phyloP scores from a whole-genome alignment of 768 basidiomycete species.

The Sporobolomyces phaffii region DNA sequence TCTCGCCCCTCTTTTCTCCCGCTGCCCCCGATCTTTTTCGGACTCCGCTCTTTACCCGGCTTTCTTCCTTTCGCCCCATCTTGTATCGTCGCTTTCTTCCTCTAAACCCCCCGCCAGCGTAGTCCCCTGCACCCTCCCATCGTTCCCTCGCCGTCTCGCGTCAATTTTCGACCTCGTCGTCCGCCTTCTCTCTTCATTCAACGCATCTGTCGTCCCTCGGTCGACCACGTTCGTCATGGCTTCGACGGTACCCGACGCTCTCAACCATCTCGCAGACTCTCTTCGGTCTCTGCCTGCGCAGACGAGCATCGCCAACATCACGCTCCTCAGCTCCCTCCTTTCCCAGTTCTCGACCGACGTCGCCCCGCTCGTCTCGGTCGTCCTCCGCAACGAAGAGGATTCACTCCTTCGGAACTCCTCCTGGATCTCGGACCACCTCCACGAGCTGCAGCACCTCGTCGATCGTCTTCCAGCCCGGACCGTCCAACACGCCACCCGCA shows the following conservation, averaged over 20 bases:
- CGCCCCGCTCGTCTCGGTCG: not conserved
- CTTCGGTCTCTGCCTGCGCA: not conserved
- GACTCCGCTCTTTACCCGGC: not conserved
- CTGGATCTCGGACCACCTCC: constrained; percentile 6
- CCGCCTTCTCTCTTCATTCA: not conserved
- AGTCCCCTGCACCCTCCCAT: no score
- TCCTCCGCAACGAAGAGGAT: not conserved
- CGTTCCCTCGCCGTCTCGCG: no score
- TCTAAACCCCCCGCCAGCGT: not conserved
- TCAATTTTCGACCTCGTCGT: no score
- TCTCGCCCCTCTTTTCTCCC: not conserved
- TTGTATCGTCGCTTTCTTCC: not conserved
- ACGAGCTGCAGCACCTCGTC: not conserved
- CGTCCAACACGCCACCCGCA: not conserved
- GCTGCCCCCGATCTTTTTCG: not conserved
- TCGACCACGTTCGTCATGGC: not conserved
- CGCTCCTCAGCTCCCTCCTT: not conserved
- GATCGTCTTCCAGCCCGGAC: not conserved
- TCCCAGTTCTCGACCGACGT: constrained; percentile 2
- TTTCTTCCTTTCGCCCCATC: not conserved
- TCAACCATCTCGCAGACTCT: constrained; percentile 5
- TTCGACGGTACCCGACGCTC: constrained; percentile 1
- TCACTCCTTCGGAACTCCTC: not conserved
- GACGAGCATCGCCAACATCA: constrained; percentile 8
- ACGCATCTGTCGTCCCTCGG: not conserved